These are phyloP conservation scores for Saturnispora halmiae DNA, from an alignment of 805 yeast genomes.

Conservation along the genomic window DNA sequence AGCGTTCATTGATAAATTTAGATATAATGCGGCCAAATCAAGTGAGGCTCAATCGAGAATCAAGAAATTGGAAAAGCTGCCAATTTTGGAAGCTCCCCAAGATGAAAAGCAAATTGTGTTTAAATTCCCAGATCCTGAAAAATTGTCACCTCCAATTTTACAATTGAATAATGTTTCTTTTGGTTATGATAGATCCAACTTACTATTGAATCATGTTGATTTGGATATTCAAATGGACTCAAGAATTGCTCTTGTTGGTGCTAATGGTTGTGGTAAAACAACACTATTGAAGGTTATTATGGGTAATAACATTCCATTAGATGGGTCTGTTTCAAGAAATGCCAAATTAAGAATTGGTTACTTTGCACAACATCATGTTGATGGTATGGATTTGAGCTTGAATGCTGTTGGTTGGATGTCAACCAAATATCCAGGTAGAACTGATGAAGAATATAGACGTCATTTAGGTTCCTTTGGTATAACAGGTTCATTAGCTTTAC, in stretches of 20 bases:
- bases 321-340: conserved; percentile 73
- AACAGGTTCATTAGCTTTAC: conserved; percentile 87
- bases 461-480: conserved; percentile 96
- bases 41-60: conserved; percentile 97
- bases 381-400: conserved; percentile 79
- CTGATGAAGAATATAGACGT: conserved; percentile 94
- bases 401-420: conserved; percentile 96
- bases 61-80: conserved; percentile 91
- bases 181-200: conserved; percentile 62
- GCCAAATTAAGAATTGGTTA: conserved; percentile 88
- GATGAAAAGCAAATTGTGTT: conserved; percentile 79
- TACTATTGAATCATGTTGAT: conserved; percentile 69
- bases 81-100: conserved; percentile 87
- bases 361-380: conserved; percentile 98
- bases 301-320: conserved; percentile 64
- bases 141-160: conserved; percentile 84
- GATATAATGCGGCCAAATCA: conserved; percentile 96
- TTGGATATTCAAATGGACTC: conserved; percentile 89
- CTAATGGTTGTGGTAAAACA: conserved; percentile 98
- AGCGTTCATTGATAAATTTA: conserved; percentile 86
- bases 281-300: conserved; percentile 81
- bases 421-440: conserved; percentile 77
- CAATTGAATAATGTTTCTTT: conserved; percentile 82
- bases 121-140: conserved; percentile 93
- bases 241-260: conserved; percentile 95